Evolutionary conservation across 257 asterid genomes (phyloP), one percentile per base, ranked within the genome.

Genomic region (Przewalskia tangutica): DNA sequence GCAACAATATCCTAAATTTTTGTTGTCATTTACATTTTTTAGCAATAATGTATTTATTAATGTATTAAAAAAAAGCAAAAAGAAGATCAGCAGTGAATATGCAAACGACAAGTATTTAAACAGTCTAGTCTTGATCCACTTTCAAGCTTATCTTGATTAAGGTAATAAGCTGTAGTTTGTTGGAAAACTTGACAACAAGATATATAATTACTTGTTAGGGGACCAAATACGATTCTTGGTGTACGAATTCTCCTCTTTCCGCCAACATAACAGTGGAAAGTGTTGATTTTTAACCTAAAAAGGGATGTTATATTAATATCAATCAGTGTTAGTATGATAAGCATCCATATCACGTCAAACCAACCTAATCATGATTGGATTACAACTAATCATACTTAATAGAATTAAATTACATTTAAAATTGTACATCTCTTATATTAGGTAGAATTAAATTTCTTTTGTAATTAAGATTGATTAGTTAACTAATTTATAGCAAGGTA

Each of bases 261-360:
- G 23, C 78, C 81, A 85, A 51, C 73, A 77, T 1, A 54, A 82
- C 79, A 71, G 85, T 79, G 13, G 40, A 85, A 85, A 71, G 46
- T 23, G 32, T 67, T 17, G 38, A 51, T 50, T 67, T 81, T 11
- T 42, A 70, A 44, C 77, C 77, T 44, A 70, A 70, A 7, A 38
- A 70, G 6, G 32, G 9, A 67, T 44, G 38, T 48, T 7, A 8
- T 48, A 73, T 34, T 73, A 44, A 4, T 6, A 46, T 46, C 42
- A 73, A 48, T 13, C 48, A 73, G 23, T 6, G 16, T 73, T 48
- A 6, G 23, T 34, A 13, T 48, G 79, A 65, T 50, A 53, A 81
- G 50, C 48, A 60, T 79, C 73, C 42, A 79, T 18, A 66, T 59
- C 82, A 79, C 82, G 75, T 79, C 82, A 79, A 59, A 54, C 71